Evolutionary conservation across 1,139 yeast species (phyloP), one percentile per base, ranked within the genome.

Genomic region (Pichia sp.): DNA sequence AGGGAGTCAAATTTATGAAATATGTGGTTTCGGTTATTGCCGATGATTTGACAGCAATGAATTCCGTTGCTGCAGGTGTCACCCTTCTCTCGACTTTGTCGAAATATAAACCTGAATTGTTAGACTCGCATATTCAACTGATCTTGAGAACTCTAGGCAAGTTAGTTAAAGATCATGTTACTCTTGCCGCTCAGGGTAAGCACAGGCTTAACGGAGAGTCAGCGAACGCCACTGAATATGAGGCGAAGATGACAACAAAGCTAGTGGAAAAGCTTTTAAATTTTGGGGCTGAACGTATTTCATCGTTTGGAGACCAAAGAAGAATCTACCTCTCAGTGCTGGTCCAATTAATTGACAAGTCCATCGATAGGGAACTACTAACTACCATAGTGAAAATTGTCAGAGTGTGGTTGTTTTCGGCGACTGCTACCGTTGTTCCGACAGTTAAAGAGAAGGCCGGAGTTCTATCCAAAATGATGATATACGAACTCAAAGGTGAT

Each of bases 391-490:
- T 91, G 29, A 70, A 72, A 29, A 78, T 88, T 44, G 91, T 91
- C 1, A 74, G 88, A 50, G 72, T 70, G 14, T 93, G 98, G 97
- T 94, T 88, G 0, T 87, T 93, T 52, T 76, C 87, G 40, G 94
- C 87, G 47, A 69, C 85, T 26, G 36, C 49, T n/a, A 88, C 88
- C 65, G 33, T 25, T 15, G 8, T 7, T 14, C 98, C 98, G 3
- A 87, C 98, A 0, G 80, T 85, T 5, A 93, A 93, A 55, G 98
- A 93, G 53, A 91, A 93, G 56, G 96, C 98, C 1, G 96, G 96
- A 0, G 80, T 93, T 35, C 65, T 93, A 41, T 76, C 93, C 12
- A 93, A 93, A 56, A 88, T 93, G 96, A 76, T 88, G 73, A 85
- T 85, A 0, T 88, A 86, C 54, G 98, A 91, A 52, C 69, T 79